Evolutionary conservation across 805 yeast species (phyloP), one percentile per base, ranked within the genome.

Genomic region (Cyberlindnera xishuangbannaensis): DNA sequence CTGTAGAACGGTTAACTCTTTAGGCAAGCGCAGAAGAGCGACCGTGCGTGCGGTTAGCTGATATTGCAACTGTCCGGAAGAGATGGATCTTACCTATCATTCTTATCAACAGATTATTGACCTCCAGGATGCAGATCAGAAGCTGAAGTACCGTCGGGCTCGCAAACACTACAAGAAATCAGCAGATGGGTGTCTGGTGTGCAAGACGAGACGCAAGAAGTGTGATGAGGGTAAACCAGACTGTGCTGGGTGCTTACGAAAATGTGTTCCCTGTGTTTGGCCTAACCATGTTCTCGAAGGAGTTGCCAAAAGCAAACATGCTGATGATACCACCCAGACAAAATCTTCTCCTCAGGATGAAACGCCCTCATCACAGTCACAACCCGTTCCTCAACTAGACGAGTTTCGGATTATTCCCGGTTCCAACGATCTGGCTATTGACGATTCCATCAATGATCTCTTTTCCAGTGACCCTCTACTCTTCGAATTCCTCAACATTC

Each of bases 181-280:
- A 3, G 25, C 36, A 14, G 37, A 47, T 20, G 55, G 55, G 5
- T 50, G 55, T 27, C 10, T 44, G 7, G 24, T 21, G 10, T 50
- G 55, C 28, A 49, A 49, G 25, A 35, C 33, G 27, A 38, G 44
- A 29, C 35, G 48, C 23, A 48, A 49, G 41, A 50, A 50, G 29
- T 50, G 55, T 30, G 55, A 49, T 32, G 55, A 50, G 27, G 7
- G 18, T 18, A 47, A 50, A 29, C 55, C 55, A 8, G 20, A 11
- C 3, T 50, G 55, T 19, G 9, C 30, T 5, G 36, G 38, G 9
- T 50, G 55, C 30, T 7, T 32, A 4, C 28, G 41, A 17, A 41
- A 39, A 22, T 37, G 34, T 0, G 20, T 37, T 3, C 30, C 21
- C 2, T 50, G 55, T 24, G 29, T 24, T 7, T 50, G 53, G 52